phyloP scores from a whole-genome alignment of 352 stramenopile genomes.

The Phytophthora capsici region DNA sequence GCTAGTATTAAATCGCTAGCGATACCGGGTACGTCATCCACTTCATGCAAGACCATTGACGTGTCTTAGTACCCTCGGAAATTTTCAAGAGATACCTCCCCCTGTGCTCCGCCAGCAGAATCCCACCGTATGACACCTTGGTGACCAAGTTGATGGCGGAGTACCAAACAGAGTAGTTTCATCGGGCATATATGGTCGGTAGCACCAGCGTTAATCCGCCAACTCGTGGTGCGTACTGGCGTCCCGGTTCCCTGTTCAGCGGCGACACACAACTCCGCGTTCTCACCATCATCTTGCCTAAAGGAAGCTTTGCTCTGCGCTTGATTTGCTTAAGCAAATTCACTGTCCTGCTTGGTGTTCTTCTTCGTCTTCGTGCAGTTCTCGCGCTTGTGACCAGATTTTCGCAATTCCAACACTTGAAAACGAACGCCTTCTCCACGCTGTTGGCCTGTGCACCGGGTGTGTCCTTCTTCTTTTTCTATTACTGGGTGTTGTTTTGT shows the following conservation, averaged over 20 bases:
- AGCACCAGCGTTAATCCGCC: not conserved
- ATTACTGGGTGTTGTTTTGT: not conserved
- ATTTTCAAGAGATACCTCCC: not conserved
- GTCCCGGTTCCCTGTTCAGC: not conserved
- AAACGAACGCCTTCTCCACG: not conserved
- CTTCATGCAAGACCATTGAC: not conserved
- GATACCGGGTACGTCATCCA: not conserved
- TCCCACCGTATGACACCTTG: not conserved
- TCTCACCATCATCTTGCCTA: not conserved
- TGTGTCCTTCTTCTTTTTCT: not conserved
- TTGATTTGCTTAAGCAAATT: not conserved
- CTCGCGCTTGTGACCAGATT: not conserved
- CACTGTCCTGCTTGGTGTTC: not conserved
- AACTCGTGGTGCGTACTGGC: not conserved
- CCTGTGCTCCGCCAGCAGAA: not conserved
- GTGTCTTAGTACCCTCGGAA: not conserved
- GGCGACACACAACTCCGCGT: not conserved
- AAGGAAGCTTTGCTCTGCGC: not conserved
- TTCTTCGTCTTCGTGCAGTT: not conserved
- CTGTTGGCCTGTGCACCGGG: not conserved
- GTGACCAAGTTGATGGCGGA: not conserved
- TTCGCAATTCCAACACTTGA: not conserved
- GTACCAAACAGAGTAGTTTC: not conserved
- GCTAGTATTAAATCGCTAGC: not conserved
- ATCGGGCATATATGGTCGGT: not conserved